Percentiles rank a stretch among this genome's conserved stretches.
Conservation (phyloP, 768 basidiomycete species). For the Suillus subalutaceus region DNA sequence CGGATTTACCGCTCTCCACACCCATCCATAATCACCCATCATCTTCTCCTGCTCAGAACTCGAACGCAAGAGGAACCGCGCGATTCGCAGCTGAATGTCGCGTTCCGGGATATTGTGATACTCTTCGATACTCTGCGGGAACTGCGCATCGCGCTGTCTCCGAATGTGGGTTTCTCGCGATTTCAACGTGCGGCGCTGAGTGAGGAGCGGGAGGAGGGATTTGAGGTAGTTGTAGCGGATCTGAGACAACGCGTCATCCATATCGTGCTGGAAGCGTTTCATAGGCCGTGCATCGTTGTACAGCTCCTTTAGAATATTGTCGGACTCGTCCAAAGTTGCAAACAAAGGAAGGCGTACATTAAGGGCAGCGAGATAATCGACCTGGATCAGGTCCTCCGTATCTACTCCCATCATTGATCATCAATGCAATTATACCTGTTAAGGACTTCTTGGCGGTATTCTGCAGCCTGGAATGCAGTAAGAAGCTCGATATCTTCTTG, state of each 20-base stretch:
- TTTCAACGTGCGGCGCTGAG: constrained; percentile 16
- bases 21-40: constrained; percentile 54
- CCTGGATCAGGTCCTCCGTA: constrained; percentile 25
- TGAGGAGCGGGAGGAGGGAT: constrained; percentile 22
- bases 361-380: constrained; percentile 29
- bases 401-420: constrained; percentile 30
- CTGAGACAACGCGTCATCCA: constrained; percentile 32
- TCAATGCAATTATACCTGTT: constrained; percentile 31
- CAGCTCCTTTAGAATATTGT: constrained; percentile 20
- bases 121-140: constrained; percentile 32
- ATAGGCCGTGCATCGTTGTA: constrained; percentile 20
- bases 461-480: constrained; percentile 30
- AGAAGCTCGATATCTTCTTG: constrained; percentile 33
- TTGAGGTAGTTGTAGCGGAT: constrained; percentile 35
- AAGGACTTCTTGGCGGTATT: constrained; percentile 36
- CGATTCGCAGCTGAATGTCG: constrained; percentile 52
- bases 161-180: constrained; percentile 25
- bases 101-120: constrained; percentile 36
- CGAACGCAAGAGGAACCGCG: constrained; percentile 43
- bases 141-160: constrained; percentile 34
- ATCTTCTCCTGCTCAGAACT: constrained; percentile 45
- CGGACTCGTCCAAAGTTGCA: not conserved
- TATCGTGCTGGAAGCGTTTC: constrained; percentile 25
- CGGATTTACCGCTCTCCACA: constrained; percentile 48
- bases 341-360: constrained; percentile 16